These are phyloP conservation scores for Helotiales sp. DNA, from an alignment of 2,329 filamentous ascomycete genomes.

Conservation along the genomic window DNA sequence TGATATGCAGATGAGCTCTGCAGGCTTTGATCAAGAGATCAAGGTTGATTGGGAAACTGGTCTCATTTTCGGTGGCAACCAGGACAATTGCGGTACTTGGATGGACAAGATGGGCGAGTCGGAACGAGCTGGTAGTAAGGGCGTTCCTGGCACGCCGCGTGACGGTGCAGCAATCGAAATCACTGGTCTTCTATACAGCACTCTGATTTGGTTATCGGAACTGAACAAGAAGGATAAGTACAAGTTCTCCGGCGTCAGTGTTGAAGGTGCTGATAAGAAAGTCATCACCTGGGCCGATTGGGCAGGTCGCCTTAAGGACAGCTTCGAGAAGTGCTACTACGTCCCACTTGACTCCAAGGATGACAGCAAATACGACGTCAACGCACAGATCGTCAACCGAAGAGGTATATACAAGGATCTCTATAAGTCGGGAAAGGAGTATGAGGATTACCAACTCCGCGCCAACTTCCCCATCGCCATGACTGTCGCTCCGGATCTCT, in stretches of 20 bases:
- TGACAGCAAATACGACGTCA: conserved; percentile 77
- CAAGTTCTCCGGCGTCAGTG: conserved; percentile 70
- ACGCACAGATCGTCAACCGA: conserved; percentile 77
- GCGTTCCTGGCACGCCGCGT: conserved; percentile 91
- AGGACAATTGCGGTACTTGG: conserved; percentile 96
- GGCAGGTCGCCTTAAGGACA: conserved; percentile 76
- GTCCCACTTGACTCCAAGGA: conserved; percentile 70
- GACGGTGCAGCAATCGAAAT: conserved; percentile 96
- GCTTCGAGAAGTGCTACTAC: conserved; percentile 92
- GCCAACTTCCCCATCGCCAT: conserved; percentile 95
- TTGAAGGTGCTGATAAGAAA: conserved; percentile 48
- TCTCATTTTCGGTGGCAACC: conserved; percentile 90
- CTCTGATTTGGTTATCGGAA: conserved; percentile 74
- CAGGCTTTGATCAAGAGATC: conserved; percentile 91
- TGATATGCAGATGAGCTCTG: conserved; percentile 88
- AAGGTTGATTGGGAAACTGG: conserved; percentile 89
- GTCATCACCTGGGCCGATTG: conserved; percentile 73
- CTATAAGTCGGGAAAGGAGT: conserved; percentile 90
- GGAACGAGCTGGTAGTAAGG: conserved; percentile 85
- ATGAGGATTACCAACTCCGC: conserved; percentile 95
- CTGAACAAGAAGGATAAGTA: conserved; percentile 70
- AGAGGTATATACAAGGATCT: conserved; percentile 98
- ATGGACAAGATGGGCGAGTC: conserved; percentile 99
- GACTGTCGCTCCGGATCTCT: conserved; percentile 87
- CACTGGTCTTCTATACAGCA: conserved; percentile 88